Evolutionary conservation across 2,329 filamentous ascomycete species (phyloP), one percentile per base, ranked within the genome.

Genomic region (Claviceps purpurea): DNA sequence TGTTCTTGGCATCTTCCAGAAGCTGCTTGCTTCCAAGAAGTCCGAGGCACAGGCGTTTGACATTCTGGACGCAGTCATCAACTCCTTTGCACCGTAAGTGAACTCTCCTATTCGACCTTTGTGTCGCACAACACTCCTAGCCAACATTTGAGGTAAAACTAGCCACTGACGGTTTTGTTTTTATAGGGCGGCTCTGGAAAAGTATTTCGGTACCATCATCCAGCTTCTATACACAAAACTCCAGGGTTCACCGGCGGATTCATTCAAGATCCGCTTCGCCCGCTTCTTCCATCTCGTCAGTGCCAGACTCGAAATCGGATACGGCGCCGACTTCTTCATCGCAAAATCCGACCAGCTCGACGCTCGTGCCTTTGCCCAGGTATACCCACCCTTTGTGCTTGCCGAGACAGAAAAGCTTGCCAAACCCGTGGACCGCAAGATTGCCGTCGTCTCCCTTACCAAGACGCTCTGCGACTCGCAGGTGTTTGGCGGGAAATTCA

Each of bases 1-100:
- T 3, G 82, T 97, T 48, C 76, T 98, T n/a, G 88, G 89, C 53
- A 93, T 98, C 56, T 98, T 97, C 75, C 91, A 97, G 66, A 90
- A 88, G 62, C 78, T 98, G 11, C 75, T 96, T 43, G 77, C 78
- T 3, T 82, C 79, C 58, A 95, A 93, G 70, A 83, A 85, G 55
- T 90, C 90, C 48, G 93, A 98, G 65, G 75, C 80, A 20, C 84
- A 90, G 62, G 88, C 84, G 0, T 95, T 97, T 62, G 93, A 98
- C 63, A 77, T 98, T 47, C 74, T 98, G 54, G 93, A 98, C 64
- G 78, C 84, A 4, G 74, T 95, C 49, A 74, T 95, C 55, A 76
- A 79, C 48, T 79, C 81, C 8, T 85, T 95, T 61, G 80, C 88
- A 49, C 76, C 79, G 74, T 87, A 76, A 67, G 85, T 75, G 5